A percentile compares a stretch with the other conserved stretches of the same genome.
Conservation (phyloP, 2,329 filamentous ascomycete genomes). For the Arthrinium puccinioides region DNA sequence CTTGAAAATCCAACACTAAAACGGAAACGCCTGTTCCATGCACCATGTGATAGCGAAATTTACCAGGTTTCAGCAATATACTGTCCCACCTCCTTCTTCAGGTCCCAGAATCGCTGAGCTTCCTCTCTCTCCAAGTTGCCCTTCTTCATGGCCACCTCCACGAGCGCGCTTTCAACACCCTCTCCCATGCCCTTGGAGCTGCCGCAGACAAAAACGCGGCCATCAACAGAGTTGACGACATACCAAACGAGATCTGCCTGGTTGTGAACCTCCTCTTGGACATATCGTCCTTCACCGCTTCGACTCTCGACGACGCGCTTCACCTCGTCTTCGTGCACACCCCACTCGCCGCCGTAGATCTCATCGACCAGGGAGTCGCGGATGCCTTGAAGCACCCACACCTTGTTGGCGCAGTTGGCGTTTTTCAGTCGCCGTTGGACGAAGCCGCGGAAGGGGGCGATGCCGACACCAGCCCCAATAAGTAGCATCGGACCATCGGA, state of each 20-base stretch:
- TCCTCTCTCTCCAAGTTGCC: slow-evolving; percentile 78
- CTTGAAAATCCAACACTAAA: background rate
- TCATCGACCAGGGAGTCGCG: slow-evolving; percentile 84
- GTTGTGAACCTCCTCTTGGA: slow-evolving; percentile 87
- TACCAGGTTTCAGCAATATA: slow-evolving; percentile 84
- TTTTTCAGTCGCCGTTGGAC: slow-evolving; percentile 62
- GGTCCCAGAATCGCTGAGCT: slow-evolving; percentile 79
- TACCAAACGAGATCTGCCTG: slow-evolving; percentile 98
- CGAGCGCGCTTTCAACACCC: slow-evolving; percentile 79
- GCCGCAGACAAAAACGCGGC: slow-evolving; percentile 92
- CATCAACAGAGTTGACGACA: slow-evolving; percentile 93
- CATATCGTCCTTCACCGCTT: slow-evolving; percentile 76
- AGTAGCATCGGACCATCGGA: slow-evolving; percentile 95
- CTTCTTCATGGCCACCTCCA: slow-evolving; percentile 89
- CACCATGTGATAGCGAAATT: too few relatives aligned
- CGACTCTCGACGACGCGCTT: slow-evolving; percentile 76
- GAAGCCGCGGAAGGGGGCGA: slow-evolving; percentile 95
- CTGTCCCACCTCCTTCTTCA: slow-evolving; percentile 87
- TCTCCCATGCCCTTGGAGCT: slow-evolving; percentile 96
- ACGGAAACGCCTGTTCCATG: background rate
- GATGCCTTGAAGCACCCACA: slow-evolving; percentile 29
- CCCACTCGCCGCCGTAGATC: slow-evolving; percentile 94
- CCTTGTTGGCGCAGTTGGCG: slow-evolving; percentile 27
- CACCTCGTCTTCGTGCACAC: slow-evolving; percentile 81
- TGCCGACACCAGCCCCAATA: slow-evolving; percentile 92